Percentiles rank a stretch among this genome's conserved stretches.
Evolutionary conservation across 2,329 filamentous ascomycete species (phyloP).

Genomic region (Fusarium sp.): DNA sequence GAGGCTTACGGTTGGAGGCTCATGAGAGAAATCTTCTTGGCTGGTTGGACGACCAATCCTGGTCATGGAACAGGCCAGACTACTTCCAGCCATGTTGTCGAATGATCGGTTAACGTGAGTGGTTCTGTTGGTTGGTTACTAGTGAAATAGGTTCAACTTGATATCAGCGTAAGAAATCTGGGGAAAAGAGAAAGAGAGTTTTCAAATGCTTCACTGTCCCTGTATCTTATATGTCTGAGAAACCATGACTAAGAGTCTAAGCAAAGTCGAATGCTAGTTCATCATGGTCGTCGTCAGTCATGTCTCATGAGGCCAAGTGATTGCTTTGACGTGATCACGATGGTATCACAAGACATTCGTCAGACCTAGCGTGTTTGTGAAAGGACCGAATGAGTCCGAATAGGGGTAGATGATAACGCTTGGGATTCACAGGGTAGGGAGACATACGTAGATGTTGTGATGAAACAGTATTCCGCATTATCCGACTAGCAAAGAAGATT

Average conservation of each 20-base stretch:
- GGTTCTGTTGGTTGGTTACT: background rate
- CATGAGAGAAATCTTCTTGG: constrained; percentile 20
- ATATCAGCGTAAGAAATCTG: background rate
- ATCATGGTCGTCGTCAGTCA: background rate
- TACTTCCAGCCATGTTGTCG: constrained; percentile 1
- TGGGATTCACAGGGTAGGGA: background rate
- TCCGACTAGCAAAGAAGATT: constrained; percentile 6
- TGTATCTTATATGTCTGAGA: background rate
- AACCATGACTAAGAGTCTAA: background rate
- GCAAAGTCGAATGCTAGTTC: background rate
- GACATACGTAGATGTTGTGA: background rate
- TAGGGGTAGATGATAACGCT: background rate
- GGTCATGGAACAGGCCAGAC: background rate
- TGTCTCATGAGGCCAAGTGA: constrained; percentile 21
- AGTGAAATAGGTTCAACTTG: background rate
- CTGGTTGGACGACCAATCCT: background rate
- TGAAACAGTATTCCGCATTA: background rate
- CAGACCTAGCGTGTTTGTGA: background rate
- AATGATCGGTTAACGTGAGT: background rate
- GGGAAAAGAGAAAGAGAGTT: background rate
- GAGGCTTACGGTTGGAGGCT: constrained; percentile 32
- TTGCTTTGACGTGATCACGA: background rate
- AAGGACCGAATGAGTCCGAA: constrained; percentile 25
- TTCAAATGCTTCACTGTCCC: background rate
- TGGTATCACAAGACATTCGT: constrained; percentile 21